Percentiles rank a stretch among this genome's conserved stretches.
phyloP scores from a whole-genome alignment of 768 basidiomycete genomes.

The Cantharellus cinnabarinus region DNA sequence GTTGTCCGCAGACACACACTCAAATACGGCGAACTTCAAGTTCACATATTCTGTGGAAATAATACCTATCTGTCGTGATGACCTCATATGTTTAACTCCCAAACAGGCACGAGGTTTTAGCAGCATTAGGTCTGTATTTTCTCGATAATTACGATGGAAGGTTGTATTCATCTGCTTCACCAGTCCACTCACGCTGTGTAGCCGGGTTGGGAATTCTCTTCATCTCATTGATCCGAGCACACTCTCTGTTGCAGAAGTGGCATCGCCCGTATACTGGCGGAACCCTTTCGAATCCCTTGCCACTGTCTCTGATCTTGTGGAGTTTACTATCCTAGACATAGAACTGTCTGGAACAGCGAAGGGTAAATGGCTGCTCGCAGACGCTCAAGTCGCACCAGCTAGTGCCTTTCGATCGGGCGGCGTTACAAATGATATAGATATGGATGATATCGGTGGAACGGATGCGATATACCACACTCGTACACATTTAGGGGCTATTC shows the following conservation, averaged over 20 bases:
- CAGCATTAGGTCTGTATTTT: constrained; percentile 41
- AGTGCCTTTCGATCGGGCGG: constrained; percentile 36
- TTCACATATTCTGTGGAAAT: constrained; percentile 97
- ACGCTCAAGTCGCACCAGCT: constrained; percentile 75
- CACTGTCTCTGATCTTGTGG: constrained; percentile 63
- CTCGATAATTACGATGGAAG: neutral
- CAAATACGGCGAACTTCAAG: constrained; percentile 86
- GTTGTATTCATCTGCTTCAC: neutral
- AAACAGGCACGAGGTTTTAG: constrained; percentile 65
- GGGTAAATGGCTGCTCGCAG: constrained; percentile 68
- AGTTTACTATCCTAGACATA: constrained; percentile 88
- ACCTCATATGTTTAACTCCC: constrained; percentile 73
- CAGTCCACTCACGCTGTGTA: constrained; percentile 64
- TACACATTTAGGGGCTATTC: constrained; percentile 80
- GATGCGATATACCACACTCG: constrained; percentile 88
- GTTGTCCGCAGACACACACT: constrained; percentile 80
- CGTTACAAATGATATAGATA: constrained; percentile 29
- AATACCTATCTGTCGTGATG: constrained; percentile 91
- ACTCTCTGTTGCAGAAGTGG: constrained; percentile 63
- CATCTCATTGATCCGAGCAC: constrained; percentile 83
- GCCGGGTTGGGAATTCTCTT: constrained; percentile 77
- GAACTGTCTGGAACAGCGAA: constrained; percentile 55
- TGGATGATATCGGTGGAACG: constrained; percentile 31
- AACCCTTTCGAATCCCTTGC: constrained; percentile 72
- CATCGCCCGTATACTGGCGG: constrained; percentile 75